Evolutionary conservation across 2,329 filamentous ascomycete genomes (phyloP).

Genomic region (Knufia petricola): DNA sequence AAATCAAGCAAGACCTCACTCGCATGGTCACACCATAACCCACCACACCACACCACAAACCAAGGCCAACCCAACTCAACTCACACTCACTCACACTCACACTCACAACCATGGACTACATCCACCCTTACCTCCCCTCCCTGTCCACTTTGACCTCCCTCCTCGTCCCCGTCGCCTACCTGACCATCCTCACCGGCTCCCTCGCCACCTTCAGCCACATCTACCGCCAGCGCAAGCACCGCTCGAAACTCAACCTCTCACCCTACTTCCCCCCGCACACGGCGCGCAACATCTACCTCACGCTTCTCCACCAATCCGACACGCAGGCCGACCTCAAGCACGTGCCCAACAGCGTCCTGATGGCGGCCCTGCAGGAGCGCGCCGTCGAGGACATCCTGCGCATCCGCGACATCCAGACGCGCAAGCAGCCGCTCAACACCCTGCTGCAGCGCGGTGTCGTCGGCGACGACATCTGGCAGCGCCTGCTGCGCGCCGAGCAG

Average conservation of each 20-base stretch:
- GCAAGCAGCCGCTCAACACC: constrained; percentile 77
- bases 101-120: neutral
- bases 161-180: constrained; percentile 77
- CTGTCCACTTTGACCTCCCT: constrained; percentile 74
- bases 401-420: constrained; percentile 76
- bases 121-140: constrained; percentile 14
- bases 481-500: constrained; percentile 84
- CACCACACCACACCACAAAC: neutral
- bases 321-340: constrained; percentile 42
- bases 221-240: constrained; percentile 83
- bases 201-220: constrained; percentile 86
- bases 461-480: constrained; percentile 90
- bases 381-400: constrained; percentile 89
- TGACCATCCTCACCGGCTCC: constrained; percentile 76
- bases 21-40: no score
- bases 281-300: constrained; percentile 89
- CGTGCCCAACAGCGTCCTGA: constrained; percentile 75
- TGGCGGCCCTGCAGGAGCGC: constrained; percentile 77
- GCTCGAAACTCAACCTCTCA: constrained; percentile 72
- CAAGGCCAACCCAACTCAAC: neutral
- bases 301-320: constrained; percentile 69
- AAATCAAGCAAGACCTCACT: no score
- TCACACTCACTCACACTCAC: neutral
- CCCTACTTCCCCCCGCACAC: constrained; percentile 91
- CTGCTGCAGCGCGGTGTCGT: constrained; percentile 85